Percentiles rank a stretch among this genome's conserved stretches.
These are phyloP conservation scores for Colletotrichum coccodes DNA, from an alignment of 2,329 filamentous ascomycete species.

Conservation along the genomic window DNA sequence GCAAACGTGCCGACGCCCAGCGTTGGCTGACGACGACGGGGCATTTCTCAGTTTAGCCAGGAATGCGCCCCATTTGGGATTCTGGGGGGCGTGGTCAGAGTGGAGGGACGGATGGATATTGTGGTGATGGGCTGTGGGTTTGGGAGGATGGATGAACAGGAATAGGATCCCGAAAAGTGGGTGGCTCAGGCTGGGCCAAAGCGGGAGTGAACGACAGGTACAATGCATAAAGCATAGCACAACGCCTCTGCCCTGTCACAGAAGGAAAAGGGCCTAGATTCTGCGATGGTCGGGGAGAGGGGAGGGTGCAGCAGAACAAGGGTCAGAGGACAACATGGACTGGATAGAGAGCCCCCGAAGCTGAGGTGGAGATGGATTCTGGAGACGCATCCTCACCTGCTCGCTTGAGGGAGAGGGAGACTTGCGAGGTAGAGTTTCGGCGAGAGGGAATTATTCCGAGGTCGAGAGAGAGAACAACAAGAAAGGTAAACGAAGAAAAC, in stretches of 20 bases:
- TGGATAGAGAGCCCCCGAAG: background rate
- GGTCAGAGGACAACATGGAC: background rate
- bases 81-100: constrained; percentile 21
- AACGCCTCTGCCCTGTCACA: background rate
- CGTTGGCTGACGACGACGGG: constrained; percentile 33
- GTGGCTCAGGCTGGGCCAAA: constrained; percentile 5
- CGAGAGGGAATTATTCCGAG: background rate
- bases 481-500: background rate
- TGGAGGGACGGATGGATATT: constrained; percentile 12
- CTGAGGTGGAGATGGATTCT: background rate
- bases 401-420: background rate
- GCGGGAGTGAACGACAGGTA: constrained; percentile 28
- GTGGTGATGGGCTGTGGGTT: background rate
- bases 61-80: constrained; percentile 8
- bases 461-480: background rate
- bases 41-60: constrained; percentile 13
- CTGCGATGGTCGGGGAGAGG: background rate
- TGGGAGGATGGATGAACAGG: background rate
- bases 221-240: constrained; percentile 18
- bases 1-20: constrained; percentile 31
- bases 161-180: background rate
- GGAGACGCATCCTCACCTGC: background rate
- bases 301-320: too few relatives aligned
- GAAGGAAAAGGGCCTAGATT: background rate
- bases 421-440: background rate